Conservation (phyloP, 2,329 filamentous ascomycete species). For the Tothia fuscella region DNA sequence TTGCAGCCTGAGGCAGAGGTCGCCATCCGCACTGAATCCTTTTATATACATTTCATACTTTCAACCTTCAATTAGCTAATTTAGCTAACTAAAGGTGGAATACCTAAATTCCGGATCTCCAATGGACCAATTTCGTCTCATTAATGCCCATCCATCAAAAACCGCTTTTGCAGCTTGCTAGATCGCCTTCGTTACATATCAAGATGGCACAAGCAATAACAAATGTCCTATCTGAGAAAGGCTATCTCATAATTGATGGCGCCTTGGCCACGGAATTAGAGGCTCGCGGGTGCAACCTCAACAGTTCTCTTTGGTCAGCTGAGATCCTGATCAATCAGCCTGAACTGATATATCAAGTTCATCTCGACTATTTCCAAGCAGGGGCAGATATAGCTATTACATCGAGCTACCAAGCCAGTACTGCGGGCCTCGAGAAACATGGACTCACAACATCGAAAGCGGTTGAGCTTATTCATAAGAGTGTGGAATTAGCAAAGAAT, state of each 20-base stretch:
- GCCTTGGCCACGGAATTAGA: constrained; percentile 37
- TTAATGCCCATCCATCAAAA: too few species aligned
- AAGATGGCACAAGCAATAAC: too few species aligned
- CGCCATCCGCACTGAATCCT: too few species aligned
- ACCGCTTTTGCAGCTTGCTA: too few species aligned
- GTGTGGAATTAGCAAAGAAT: constrained; percentile 28
- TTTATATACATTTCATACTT: too few species aligned
- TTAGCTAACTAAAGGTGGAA: too few species aligned
- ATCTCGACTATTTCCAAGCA: constrained; percentile 32
- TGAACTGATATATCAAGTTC: constrained; percentile 29
- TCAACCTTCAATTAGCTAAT: too few species aligned
- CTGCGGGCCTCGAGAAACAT: constrained; percentile 28
- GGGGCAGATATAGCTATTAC: constrained; percentile 37
- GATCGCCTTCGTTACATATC: too few species aligned
- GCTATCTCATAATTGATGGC: constrained; percentile 29
- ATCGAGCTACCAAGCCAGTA: constrained; percentile 35
- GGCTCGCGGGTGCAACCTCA: constrained; percentile 30
- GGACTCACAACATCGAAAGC: constrained; percentile 22
- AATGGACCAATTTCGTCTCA: too few species aligned
- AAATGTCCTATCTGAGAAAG: too few species aligned
- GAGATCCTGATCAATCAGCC: constrained; percentile 29
- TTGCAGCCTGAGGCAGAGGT: too few species aligned
- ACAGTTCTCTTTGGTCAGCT: constrained; percentile 34
- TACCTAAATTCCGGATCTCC: too few species aligned
- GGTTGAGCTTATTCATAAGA: constrained; percentile 26